Evolutionary conservation across 306 rosid genomes (phyloP).

Genomic region (Quercus cerris): DNA sequence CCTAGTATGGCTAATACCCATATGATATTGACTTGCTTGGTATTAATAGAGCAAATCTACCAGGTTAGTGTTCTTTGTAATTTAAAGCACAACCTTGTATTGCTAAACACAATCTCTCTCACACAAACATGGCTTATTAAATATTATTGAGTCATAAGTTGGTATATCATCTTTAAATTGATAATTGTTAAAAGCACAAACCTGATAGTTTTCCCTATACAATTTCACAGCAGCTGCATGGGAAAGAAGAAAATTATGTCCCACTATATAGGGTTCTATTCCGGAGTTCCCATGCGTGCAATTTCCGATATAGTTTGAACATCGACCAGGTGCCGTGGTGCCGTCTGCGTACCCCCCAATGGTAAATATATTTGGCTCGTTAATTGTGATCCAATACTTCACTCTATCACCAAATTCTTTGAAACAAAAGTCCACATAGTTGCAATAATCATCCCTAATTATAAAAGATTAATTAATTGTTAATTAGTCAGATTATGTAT

Average conservation of each 20-base stretch:
- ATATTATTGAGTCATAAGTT: too few species aligned
- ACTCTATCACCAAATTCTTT: constrained; percentile 65
- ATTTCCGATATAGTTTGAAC: constrained; percentile 38
- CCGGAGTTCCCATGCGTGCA: constrained; percentile 44
- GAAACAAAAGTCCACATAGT: constrained; percentile 59
- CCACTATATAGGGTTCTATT: constrained; percentile 42
- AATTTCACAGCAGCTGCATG: constrained; percentile 38
- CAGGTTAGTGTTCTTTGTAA: too few species aligned
- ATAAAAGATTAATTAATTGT: not conserved
- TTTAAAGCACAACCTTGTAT: too few species aligned
- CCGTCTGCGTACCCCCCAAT: constrained; percentile 37
- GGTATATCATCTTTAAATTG: too few species aligned
- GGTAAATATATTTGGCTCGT: constrained; percentile 47
- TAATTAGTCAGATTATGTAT: too few species aligned
- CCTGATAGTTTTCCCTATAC: constrained; percentile 25
- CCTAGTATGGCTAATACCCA: too few species aligned
- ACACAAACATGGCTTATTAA: too few species aligned
- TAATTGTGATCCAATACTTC: constrained; percentile 65
- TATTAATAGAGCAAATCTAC: too few species aligned
- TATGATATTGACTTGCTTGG: too few species aligned
- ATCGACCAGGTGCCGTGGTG: constrained; percentile 41
- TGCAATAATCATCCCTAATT: constrained; percentile 44
- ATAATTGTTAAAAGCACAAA: not conserved
- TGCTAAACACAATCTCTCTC: too few species aligned
- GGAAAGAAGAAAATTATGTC: constrained; percentile 37